Conservation (phyloP, 305 asterid species). For the Lippia alba region DNA sequence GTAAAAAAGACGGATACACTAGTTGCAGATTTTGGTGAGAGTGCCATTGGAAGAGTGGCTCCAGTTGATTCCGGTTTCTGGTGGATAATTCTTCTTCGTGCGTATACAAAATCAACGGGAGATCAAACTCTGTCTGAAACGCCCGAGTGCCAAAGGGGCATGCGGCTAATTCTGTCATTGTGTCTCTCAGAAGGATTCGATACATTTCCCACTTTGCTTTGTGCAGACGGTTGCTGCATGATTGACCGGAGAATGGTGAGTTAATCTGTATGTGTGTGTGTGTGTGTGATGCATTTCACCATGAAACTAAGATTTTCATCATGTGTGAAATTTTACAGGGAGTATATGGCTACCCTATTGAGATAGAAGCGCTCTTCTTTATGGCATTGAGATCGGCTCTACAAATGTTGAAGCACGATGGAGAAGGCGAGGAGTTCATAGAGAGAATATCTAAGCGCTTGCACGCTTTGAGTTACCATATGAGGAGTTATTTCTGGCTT, state of each 20-base stretch:
- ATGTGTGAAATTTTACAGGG: slow-evolving; percentile 52
- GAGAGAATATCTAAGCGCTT: slow-evolving; percentile 83
- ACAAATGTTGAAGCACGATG: slow-evolving; percentile 71
- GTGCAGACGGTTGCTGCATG: slow-evolving; percentile 79
- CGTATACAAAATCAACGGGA: slow-evolving; percentile 67
- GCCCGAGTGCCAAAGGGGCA: slow-evolving; percentile 64
- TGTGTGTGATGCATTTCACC: too few relatives aligned
- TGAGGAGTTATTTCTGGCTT: slow-evolving; percentile 90
- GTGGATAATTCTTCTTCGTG: slow-evolving; percentile 73
- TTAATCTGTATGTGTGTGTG: neutral
- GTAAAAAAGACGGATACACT: slow-evolving; percentile 57
- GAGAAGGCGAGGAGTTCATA: slow-evolving; percentile 71
- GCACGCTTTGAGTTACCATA: slow-evolving; percentile 85
- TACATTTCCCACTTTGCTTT: slow-evolving; percentile 68
- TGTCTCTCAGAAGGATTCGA: slow-evolving; percentile 70
- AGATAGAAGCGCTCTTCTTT: slow-evolving; percentile 90
- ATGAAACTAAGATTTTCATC: neutral
- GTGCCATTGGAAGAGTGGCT: slow-evolving; percentile 72
- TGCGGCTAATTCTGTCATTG: slow-evolving; percentile 56
- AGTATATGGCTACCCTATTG: slow-evolving; percentile 88
- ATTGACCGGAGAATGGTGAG: slow-evolving; percentile 74
- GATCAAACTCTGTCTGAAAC: slow-evolving; percentile 56
- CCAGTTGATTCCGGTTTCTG: slow-evolving; percentile 75
- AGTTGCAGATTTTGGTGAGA: slow-evolving; percentile 76
- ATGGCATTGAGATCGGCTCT: slow-evolving; percentile 82